Evolutionary conservation across 2,329 filamentous ascomycete genomes (phyloP).

Genomic region (Curvularia spicifera): DNA sequence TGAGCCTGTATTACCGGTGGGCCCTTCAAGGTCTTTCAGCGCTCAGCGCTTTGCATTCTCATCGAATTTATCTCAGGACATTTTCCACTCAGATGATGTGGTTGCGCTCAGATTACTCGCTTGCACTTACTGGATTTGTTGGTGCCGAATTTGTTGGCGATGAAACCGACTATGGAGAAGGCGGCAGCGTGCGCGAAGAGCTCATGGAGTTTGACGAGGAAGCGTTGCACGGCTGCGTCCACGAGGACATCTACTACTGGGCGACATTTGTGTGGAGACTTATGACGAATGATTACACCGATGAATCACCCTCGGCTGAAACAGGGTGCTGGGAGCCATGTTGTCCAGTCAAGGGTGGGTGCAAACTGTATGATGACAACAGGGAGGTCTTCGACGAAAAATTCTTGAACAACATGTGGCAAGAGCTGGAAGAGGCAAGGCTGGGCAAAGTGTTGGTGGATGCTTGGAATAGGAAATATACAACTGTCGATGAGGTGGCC

Average conservation of each 20-base stretch:
- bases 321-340: slow-evolving; percentile 7
- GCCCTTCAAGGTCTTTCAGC: slow-evolving; percentile 18
- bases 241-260: neutral
- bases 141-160: neutral
- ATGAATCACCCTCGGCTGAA: neutral
- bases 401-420: neutral
- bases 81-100: slow-evolving; percentile 14
- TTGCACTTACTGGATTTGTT: slow-evolving; percentile 17
- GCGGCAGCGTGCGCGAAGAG: neutral
- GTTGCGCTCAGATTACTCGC: slow-evolving; percentile 16
- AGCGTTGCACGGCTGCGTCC: neutral
- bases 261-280: neutral
- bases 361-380: neutral
- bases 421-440: slow-evolving; percentile 16
- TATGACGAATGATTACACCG: neutral
- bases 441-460: slow-evolving; percentile 13
- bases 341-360: slow-evolving; percentile 1
- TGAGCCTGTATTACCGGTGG: slow-evolving; percentile 20
- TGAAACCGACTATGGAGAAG: neutral
- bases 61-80: slow-evolving; percentile 7
- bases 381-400: neutral
- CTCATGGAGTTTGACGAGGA: neutral
- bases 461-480: slow-evolving; percentile 13
- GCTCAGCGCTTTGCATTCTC: slow-evolving; percentile 9
- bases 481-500: slow-evolving; percentile 1